phyloP scores from a whole-genome alignment of 768 basidiomycete genomes.

The Boletus edulis region DNA sequence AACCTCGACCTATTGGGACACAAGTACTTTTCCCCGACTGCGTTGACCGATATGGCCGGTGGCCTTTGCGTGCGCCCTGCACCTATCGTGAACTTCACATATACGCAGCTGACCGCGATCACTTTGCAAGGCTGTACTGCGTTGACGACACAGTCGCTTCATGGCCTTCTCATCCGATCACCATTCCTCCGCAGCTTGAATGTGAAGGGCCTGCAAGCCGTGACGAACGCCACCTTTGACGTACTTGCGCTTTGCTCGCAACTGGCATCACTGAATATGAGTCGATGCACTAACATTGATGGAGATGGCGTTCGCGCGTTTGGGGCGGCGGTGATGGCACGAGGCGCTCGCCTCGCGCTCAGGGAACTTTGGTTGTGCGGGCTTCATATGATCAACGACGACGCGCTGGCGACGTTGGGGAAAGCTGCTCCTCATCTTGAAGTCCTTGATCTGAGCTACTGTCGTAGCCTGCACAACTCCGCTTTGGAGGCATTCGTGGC shows the following conservation, averaged over 20 bases:
- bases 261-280: constrained; percentile 63
- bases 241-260: constrained; percentile 58
- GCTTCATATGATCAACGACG: constrained; percentile 57
- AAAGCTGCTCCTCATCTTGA: constrained; percentile 69
- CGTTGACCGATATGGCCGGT: constrained; percentile 52
- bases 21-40: constrained; percentile 44
- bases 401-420: constrained; percentile 63
- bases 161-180: constrained; percentile 65
- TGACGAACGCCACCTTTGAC: constrained; percentile 73
- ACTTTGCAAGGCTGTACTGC: constrained; percentile 71
- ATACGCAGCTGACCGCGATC: constrained; percentile 68
- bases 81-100: constrained; percentile 31
- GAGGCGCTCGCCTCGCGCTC: constrained; percentile 50
- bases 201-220: constrained; percentile 65
- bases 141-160: constrained; percentile 64
- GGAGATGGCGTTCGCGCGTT: constrained; percentile 57
- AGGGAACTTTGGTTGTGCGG: constrained; percentile 68
- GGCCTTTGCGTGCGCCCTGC: constrained; percentile 46
- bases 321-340: constrained; percentile 41
- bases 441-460: constrained; percentile 77
- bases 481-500: constrained; percentile 71
- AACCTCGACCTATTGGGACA: constrained; percentile 65
- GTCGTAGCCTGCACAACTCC: constrained; percentile 69
- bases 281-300: constrained; percentile 67
- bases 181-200: constrained; percentile 55